These are phyloP conservation scores for Gyrodon lividus DNA, from an alignment of 768 basidiomycete genomes.

Conservation along the genomic window DNA sequence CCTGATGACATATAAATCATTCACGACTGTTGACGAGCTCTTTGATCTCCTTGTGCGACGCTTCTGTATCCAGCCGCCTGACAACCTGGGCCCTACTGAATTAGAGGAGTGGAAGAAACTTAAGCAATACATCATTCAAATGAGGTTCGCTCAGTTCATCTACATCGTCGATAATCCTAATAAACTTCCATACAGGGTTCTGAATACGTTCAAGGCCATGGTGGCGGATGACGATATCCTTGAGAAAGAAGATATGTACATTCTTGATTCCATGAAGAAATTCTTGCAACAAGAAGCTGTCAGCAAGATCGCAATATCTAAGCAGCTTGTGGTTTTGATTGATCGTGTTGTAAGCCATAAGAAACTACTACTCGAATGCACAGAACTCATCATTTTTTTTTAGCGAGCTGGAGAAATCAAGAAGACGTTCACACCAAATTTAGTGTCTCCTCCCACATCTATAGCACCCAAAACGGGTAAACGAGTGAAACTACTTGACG, in stretches of 20 bases:
- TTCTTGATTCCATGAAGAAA: conserved; percentile 78
- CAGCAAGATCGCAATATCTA: conserved; percentile 63
- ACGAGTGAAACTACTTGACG: conserved; percentile 79
- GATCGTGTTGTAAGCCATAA: conserved; percentile 69
- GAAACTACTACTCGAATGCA: not conserved
- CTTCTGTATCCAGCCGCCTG: conserved; percentile 76
- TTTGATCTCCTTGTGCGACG: conserved; percentile 79
- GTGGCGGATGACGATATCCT: conserved; percentile 79
- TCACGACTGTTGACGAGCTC: conserved; percentile 79
- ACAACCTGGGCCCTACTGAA: conserved; percentile 59
- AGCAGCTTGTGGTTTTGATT: conserved; percentile 70
- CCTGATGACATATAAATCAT: conserved; percentile 95
- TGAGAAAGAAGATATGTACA: conserved; percentile 81
- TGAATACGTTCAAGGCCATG: conserved; percentile 91
- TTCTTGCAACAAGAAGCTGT: conserved; percentile 72
- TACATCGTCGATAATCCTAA: conserved; percentile 1
- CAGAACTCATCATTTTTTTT: conserved; percentile 19
- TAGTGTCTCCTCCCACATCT: conserved; percentile 68
- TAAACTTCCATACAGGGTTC: conserved; percentile 45
- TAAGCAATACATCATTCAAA: conserved; percentile 85
- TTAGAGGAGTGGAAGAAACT: conserved; percentile 75
- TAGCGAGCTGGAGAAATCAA: conserved; percentile 55
- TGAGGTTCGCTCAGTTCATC: conserved; percentile 57
- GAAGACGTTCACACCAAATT: conserved; percentile 54
- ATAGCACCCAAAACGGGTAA: conserved; percentile 70